Base-by-base conservation (phyloP, 2,329 filamentous ascomycete species). In the Dothistroma septosporum region DNA sequence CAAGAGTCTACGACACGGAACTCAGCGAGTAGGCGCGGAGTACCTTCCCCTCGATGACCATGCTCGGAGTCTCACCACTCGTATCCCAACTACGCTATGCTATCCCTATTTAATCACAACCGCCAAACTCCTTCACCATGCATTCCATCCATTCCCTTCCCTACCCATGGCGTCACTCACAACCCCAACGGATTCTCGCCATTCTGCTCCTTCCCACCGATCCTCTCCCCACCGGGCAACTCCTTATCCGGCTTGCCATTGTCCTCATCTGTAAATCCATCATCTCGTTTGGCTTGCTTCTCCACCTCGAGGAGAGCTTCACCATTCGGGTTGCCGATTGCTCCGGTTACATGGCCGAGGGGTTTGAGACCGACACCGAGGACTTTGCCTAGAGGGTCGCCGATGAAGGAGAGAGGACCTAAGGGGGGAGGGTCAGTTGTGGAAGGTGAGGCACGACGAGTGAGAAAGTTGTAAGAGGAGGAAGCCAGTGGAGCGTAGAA, bases 171-270 rank as follows among this genome's bases (percentile, higher is more conserved):
- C 22, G 21, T 54, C 22, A 52, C 16, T 67, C 60, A 74, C 66
- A 75, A 59, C 2, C 73, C 72, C 37, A 75, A 58, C 49, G 73
- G 73, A 61, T 75, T 75, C 66, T 71, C 66, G 10, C 70, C 73
- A 21, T 63, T 72, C 69, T 75, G 73, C 55, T 66, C 57, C 32
- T 75, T 74, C 9, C 72, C 73, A 11, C 73, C 73, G 24, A 75
- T 71, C 53, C 69, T 64, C 62, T 72, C 64, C 3, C 66, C 70
- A 31, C 71, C 70, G 4, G 68, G 66, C 59, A 66, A 54, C 21
- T 73, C 68, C 22, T 61, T 58, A 49, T 71, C 62, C 12, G 62
- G 19, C 55, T 69, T 64, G 14, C 58, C 61, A 57, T 65, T 66
- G n/a, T 68, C 61, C 19, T 67, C 58, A 7, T 65, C 58, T 22